Evolutionary conservation across 208 protist genomes (phyloP), one percentile per base, ranked within the genome.

Genomic region (Trypanosoma melophagium): DNA sequence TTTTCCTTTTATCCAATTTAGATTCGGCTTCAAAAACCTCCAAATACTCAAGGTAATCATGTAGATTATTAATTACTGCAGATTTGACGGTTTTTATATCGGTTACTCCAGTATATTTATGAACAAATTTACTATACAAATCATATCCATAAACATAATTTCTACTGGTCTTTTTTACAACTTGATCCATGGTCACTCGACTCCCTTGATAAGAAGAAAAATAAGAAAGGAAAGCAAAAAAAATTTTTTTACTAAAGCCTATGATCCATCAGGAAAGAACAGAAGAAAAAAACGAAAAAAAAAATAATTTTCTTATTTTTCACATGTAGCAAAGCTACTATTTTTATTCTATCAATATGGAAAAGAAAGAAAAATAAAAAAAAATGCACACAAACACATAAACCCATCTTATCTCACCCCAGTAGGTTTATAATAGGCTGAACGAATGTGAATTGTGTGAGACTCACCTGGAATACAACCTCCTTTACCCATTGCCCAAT

Each of bases 401-500:
- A 66, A 49, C 19, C 16, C n/a, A 55, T 24, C 35, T 62, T 63
- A 50, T 57, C 35, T 14, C 21, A 22, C 22, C n/a, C 14, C 31
- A 54, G 35, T 4, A 17, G 16, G 35, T 60, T 51, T 72, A 22
- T 10, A 22, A 21, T 62, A 16, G 8, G 49, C 31, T 41, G 62
- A 19, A 16, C 66, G 53, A 25, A 76, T 64, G 25, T 69, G 28
- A 68, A 76, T 60, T 31, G 2, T 71, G 31, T 76, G 65, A 21
- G 71, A 66, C 17, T 65, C 60, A 42, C 61, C 62, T 3, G 68
- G 44, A 66, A 70, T 76, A 63, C 69, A 90, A 12, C 81, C 76
- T 21, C 58, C 71, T 55, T 80, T 86, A 21, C 90, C 90, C 76
- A 92, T 84, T 28, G 87, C 68, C 90, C 90, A 95, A 71, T 95